phyloP scores from a whole-genome alignment of 306 rosid species.

The Begonia masoniana region DNA sequence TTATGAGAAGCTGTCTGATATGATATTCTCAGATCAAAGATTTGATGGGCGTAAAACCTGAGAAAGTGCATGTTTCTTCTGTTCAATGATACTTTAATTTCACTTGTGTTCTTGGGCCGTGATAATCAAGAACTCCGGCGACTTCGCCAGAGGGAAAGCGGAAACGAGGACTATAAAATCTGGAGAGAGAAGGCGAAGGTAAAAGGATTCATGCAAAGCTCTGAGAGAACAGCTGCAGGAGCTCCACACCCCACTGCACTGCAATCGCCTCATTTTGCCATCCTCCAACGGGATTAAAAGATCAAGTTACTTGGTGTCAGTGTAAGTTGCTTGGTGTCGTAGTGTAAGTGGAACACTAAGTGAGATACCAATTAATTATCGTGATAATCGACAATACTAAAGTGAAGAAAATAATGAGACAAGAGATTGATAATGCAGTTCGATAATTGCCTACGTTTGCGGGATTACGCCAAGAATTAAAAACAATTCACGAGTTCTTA shows the following conservation, averaged over 20 bases:
- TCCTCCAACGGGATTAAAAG: conserved; percentile 17
- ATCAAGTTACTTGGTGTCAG: too few species aligned
- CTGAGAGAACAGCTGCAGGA: conserved; percentile 11
- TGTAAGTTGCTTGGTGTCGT: too few species aligned
- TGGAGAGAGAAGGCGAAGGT: conserved; percentile 22
- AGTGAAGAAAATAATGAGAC: too few species aligned
- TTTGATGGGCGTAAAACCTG: conserved; percentile 26
- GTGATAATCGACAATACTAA: too few species aligned
- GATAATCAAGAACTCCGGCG: conserved; percentile 24
- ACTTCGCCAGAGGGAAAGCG: conserved; percentile 29
- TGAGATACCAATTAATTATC: too few species aligned
- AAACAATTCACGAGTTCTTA: too few species aligned
- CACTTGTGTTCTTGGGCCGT: conserved; percentile 24
- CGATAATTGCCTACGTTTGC: too few species aligned
- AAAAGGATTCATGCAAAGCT: conserved; percentile 22
- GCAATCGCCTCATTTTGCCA: conserved; percentile 9
- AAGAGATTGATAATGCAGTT: too few species aligned
- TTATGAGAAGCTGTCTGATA: conserved; percentile 37
- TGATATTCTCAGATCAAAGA: conserved; percentile 34
- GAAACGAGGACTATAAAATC: conserved; percentile 21
- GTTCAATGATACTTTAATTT: conserved; percentile 12
- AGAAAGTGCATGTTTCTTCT: conserved; percentile 63
- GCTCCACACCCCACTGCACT: conserved; percentile 13
- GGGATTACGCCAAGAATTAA: too few species aligned
- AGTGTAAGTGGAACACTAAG: too few species aligned